These are phyloP conservation scores for Coprinopsis strossmayeri DNA, from an alignment of 768 basidiomycete species.

Conservation along the genomic window DNA sequence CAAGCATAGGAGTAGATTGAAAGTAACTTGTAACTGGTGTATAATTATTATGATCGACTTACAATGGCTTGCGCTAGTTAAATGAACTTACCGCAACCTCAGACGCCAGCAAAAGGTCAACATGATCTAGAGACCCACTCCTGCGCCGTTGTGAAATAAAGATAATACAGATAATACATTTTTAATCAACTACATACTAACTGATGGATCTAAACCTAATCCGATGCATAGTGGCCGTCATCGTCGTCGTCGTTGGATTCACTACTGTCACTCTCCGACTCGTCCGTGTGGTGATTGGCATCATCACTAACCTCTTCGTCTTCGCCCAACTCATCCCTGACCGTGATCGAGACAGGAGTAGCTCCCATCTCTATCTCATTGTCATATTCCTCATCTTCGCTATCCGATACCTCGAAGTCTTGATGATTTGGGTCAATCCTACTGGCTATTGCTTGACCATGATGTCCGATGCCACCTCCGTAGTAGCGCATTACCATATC, in stretches of 20 bases:
- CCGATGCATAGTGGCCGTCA: neutral
- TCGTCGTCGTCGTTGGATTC: neutral
- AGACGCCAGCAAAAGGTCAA: neutral
- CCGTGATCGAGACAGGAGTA: no score
- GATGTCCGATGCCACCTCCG: constrained; percentile 12
- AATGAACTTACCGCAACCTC: neutral
- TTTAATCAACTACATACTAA: neutral
- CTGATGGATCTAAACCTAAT: neutral
- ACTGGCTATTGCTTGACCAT: neutral
- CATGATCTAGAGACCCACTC: neutral
- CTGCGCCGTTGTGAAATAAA: neutral
- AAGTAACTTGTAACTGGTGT: no score
- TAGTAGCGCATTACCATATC: constrained; percentile 28
- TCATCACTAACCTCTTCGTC: neutral
- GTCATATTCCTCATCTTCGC: neutral
- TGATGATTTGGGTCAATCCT: neutral
- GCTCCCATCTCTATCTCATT: neutral
- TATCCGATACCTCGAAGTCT: constrained; percentile 3
- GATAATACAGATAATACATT: neutral
- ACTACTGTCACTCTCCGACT: neutral
- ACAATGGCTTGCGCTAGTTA: neutral
- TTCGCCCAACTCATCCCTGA: no score
- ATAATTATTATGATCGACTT: neutral
- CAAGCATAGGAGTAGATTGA: no score
- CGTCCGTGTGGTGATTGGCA: neutral